Conservation (phyloP, 768 basidiomycete species). For the Russula dissimulans region DNA sequence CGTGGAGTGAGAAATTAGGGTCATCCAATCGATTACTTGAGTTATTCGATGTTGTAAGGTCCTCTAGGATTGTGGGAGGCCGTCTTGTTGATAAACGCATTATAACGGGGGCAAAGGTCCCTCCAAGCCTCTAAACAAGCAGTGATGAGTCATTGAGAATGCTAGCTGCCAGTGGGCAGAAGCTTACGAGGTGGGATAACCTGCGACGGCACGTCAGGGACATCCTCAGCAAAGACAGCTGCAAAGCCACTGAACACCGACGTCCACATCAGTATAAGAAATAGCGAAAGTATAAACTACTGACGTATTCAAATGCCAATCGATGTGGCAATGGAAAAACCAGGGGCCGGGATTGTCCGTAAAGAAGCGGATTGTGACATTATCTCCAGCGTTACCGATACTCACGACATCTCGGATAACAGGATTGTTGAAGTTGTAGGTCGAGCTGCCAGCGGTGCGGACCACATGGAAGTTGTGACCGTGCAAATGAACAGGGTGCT, state of each 20-base stretch:
- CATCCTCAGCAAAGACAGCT: constrained; percentile 13
- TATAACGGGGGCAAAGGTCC: neutral
- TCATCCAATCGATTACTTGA: too few species aligned
- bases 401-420: constrained; percentile 17
- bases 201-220: neutral
- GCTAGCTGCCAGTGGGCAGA: too few species aligned
- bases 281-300: neutral
- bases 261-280: neutral
- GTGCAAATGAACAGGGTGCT: constrained; percentile 16
- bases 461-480: constrained; percentile 19
- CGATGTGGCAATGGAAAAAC: constrained; percentile 9
- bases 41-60: too few species aligned
- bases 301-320: constrained; percentile 16
- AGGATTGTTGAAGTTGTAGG: constrained; percentile 19
- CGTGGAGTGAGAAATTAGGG: too few species aligned
- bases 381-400: constrained; percentile 1
- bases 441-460: constrained; percentile 15
- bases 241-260: constrained; percentile 4
- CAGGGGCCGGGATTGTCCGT: constrained; percentile 22
- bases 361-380: constrained; percentile 22
- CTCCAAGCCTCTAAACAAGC: neutral
- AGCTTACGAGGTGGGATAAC: neutral
- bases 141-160: too few species aligned
- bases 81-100: neutral
- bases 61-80: neutral